Evolutionary conservation across 106 monocot species (phyloP), one percentile per base, ranked within the genome.

Genomic region (Platanthera guangdongensis): DNA sequence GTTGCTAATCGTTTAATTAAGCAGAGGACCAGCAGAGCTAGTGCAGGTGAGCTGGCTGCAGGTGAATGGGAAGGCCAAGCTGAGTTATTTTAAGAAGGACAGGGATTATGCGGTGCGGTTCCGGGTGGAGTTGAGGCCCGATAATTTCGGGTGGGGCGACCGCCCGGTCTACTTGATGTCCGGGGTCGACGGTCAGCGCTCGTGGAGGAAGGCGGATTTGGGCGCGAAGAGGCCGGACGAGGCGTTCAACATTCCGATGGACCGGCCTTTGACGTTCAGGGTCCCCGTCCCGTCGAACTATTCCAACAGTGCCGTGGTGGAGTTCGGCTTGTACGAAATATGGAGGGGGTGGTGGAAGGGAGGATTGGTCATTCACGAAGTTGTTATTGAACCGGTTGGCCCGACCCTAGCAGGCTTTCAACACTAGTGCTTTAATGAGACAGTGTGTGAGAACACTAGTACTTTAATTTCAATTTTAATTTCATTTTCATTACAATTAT

Each of bases 31-130:
- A 4, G 65, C 30, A 18, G 80, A 74, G 80, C 74, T 80, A 5
- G 25, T 67, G 15, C 80, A 80, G 45, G 80, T 80, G 65, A 64
- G 59, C 51, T 80, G 80, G 80, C n/a, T 80, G 63, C 46, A 80
- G 52, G 62, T 80, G 50, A 64, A 9, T 3, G 80, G 80, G 3
- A 39, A 51, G 18, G 30, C 63, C 13, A 46, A 67, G 22, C 7
- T 67, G 21, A 19, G 5, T 6, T 64, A 74, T n/a, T 13, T 80
- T 46, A 0, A 25, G 28, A n/a, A 7, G 4, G 63, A 15, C 2
- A 57, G 15, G 21, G 51, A 63, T 8, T 80, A 80, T 15, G 32
- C 28, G 4, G 63, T 80, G 49, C 50, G 50, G 51, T 80, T 63
- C 74, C 39, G 47, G 14, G 25, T 80, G 39, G 52, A 45, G 63